Percentiles rank a stretch among this genome's conserved stretches.
Conservation (phyloP, 306 rosid species). For the Clitoria ternatea region DNA sequence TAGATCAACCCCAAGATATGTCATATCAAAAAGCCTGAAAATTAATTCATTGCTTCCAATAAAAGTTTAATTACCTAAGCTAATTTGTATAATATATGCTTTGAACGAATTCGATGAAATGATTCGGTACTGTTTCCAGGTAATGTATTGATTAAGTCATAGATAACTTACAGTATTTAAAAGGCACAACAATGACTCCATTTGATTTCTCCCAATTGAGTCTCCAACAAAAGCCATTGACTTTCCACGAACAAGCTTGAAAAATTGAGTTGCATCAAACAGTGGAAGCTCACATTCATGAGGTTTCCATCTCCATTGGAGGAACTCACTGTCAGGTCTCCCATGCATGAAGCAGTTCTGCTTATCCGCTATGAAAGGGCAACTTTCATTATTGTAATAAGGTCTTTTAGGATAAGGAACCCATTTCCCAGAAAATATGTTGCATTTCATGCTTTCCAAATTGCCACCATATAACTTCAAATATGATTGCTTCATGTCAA, state of each 20-base stretch:
- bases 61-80: no score
- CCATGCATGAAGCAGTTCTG: slow-evolving; percentile 74
- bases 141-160: no score
- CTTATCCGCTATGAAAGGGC: slow-evolving; percentile 51
- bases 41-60: no score
- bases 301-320: slow-evolving; percentile 84
- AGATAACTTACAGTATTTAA: slow-evolving; percentile 23
- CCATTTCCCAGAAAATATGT: slow-evolving; percentile 75
- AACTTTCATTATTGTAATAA: slow-evolving; percentile 51
- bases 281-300: slow-evolving; percentile 65
- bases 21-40: no score
- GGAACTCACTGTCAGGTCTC: slow-evolving; percentile 61
- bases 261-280: slow-evolving; percentile 61
- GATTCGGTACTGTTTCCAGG: no score
- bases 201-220: slow-evolving; percentile 74
- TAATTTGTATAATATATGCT: no score
- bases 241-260: slow-evolving; percentile 63
- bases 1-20: no score
- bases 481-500: slow-evolving; percentile 28
- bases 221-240: slow-evolving; percentile 91
- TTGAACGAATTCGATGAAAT: no score
- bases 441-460: slow-evolving; percentile 28
- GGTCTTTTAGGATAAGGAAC: slow-evolving; percentile 38
- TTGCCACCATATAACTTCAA: not conserved
- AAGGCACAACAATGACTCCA: slow-evolving; percentile 82